Base-by-base conservation (phyloP, 306 rosid genomes). In the Neltuma alba region DNA sequence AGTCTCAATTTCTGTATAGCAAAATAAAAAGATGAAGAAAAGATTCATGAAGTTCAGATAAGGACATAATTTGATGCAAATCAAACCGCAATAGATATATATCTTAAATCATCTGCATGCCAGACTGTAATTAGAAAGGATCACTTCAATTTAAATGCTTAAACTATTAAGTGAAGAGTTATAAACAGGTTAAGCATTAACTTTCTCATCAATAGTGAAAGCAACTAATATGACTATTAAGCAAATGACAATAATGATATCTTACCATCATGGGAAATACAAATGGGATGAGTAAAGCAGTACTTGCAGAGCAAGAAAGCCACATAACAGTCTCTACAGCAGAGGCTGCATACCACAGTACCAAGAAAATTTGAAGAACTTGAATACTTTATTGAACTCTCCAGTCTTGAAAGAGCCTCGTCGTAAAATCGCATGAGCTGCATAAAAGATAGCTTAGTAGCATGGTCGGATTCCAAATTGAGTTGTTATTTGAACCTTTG, bases 211-310 rank as follows among this genome's bases (percentile, higher is more conserved):
- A 14, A 14, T 45, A 11, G 16, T 12, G 11, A 47, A 15, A 55
- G 62, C 21, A 55, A 55, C 2, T 6, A 55, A 13, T 37, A 20
- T 48, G 7, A 42, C 41, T 15, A 41, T 31, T 72, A 45, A 57
- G 38, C 31, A 50, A 20, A 62, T 40, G 47, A 54, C 12, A 72
- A 7, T 11, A 37, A 54, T 64, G 38, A 11, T 31, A 23, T 66
- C 45, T 70, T 75, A 85, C 86, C 86, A 82, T 82, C 82, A 82
- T 82, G 88, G 71, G 70, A 75, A 52, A 85, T 81, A 79, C 88
- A 85, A 71, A 79, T 28, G 21, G 88, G 88, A 63, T 54, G 64
- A 57, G 84, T 70, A 50, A 36, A n/a, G 70, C 88, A 85, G 34
- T 67, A 9, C 41, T 64, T 16, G 81, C 88, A 85, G 72, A 85